phyloP scores from a whole-genome alignment of 164 flowering plant species.

The Euptelea pleiosperma region DNA sequence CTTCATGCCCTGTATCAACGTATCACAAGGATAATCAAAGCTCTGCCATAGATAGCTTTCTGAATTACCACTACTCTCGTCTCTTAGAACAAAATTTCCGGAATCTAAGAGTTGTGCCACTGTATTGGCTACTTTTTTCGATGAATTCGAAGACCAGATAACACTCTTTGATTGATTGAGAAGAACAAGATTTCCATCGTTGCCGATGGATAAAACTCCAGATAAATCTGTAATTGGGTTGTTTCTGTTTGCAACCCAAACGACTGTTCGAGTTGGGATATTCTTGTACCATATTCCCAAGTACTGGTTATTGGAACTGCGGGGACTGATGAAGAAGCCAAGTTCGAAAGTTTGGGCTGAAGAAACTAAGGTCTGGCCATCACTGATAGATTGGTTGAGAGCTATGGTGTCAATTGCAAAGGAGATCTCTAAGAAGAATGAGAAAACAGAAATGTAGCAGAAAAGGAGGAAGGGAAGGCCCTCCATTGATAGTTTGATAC shows the following conservation, averaged over 20 bases:
- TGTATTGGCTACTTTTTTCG: not conserved
- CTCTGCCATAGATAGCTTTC: slow-evolving; percentile 21
- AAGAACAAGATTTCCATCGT: slow-evolving; percentile 14
- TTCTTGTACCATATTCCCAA: slow-evolving; percentile 26
- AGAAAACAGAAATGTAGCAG: no score
- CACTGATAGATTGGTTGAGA: not conserved
- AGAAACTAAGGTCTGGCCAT: slow-evolving; percentile 9
- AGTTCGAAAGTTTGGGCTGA: slow-evolving; percentile 3
- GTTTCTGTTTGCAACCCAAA: slow-evolving; percentile 26
- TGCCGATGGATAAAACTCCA: slow-evolving; percentile 3
- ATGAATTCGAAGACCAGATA: slow-evolving; percentile 20
- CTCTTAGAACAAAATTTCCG: slow-evolving; percentile 25
- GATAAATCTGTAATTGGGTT: slow-evolving; percentile 8
- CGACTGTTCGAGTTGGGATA: not conserved
- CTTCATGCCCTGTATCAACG: slow-evolving; percentile 28
- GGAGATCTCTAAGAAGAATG: no score
- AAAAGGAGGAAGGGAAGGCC: no score
- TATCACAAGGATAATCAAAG: slow-evolving; percentile 24
- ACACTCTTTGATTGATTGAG: not conserved
- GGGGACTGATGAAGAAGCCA: slow-evolving; percentile 11
- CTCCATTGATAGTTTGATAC: no score
- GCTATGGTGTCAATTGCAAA: slow-evolving; percentile 6
- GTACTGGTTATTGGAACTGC: slow-evolving; percentile 4
- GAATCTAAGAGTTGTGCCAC: slow-evolving; percentile 19
- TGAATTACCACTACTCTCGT: not conserved